These are phyloP conservation scores for Dorcoceras hygrometricum DNA, from an alignment of 257 asterid species.

Conservation along the genomic window DNA sequence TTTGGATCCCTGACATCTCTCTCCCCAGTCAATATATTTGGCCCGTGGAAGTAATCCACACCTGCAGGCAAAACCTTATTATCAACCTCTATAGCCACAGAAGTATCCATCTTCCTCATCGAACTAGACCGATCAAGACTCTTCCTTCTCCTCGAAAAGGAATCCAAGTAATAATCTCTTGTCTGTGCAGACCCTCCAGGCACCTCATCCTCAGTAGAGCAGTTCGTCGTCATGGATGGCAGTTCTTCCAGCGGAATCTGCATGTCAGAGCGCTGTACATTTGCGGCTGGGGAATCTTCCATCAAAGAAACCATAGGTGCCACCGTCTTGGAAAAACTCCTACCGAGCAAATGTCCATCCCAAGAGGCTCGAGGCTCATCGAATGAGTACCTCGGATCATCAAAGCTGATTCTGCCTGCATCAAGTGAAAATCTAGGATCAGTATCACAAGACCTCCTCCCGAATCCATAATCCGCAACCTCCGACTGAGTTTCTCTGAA, in stretches of 20 bases:
- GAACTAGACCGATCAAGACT: slow-evolving; percentile 90
- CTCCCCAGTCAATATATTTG: slow-evolving; percentile 44
- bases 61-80: slow-evolving; percentile 56
- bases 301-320: slow-evolving; percentile 72
- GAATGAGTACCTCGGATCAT: slow-evolving; percentile 72
- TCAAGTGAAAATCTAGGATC: slow-evolving; percentile 89
- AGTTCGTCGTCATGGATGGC: neutral
- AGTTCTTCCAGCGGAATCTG: slow-evolving; percentile 73
- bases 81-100: slow-evolving; percentile 76
- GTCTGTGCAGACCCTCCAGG: slow-evolving; percentile 89
- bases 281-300: slow-evolving; percentile 62
- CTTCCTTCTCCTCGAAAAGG: slow-evolving; percentile 80
- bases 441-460: slow-evolving; percentile 77
- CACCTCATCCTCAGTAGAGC: slow-evolving; percentile 36
- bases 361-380: slow-evolving; percentile 92
- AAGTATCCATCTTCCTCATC: slow-evolving; percentile 72
- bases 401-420: slow-evolving; percentile 72
- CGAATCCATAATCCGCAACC: slow-evolving; percentile 82
- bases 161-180: slow-evolving; percentile 66
- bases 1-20: slow-evolving; percentile 46
- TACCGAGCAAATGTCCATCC: slow-evolving; percentile 72
- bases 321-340: slow-evolving; percentile 58
- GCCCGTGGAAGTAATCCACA: slow-evolving; percentile 46
- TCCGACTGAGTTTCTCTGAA: slow-evolving; percentile 79
- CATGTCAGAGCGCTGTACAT: slow-evolving; percentile 43